Evolutionary conservation across 768 basidiomycete genomes (phyloP).

Genomic region (Psilocybe subaeruginosa): DNA sequence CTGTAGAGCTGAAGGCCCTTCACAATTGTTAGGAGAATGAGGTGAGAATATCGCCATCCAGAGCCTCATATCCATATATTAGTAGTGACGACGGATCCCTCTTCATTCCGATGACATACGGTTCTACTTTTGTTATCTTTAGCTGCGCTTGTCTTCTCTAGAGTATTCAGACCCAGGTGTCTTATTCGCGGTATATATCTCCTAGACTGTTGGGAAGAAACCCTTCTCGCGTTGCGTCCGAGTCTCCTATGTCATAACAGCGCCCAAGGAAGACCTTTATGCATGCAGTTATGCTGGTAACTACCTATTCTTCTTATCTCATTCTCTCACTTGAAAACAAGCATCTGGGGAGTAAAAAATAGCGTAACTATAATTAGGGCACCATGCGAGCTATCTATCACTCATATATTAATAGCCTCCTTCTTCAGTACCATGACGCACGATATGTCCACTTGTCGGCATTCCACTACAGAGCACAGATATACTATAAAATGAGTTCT

Average conservation of each 20-base stretch:
- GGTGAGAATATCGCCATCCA: background rate
- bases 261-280: background rate
- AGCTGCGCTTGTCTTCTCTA: background rate
- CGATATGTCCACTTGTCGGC: background rate
- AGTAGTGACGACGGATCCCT: background rate
- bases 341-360: background rate
- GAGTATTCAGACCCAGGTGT: background rate
- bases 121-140: constrained; percentile 6
- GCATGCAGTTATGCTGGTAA: background rate
- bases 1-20: background rate
- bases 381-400: background rate
- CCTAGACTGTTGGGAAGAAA: background rate
- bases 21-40: no score
- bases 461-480: background rate
- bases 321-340: background rate
- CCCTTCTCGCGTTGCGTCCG: background rate
- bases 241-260: background rate
- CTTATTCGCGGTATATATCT: background rate
- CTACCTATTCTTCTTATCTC: background rate
- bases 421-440: constrained; percentile 1
- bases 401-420: background rate
- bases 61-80: background rate
- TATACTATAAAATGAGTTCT: background rate
- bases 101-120: background rate
- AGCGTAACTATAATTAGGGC: background rate